Percentiles rank a stretch among this genome's conserved stretches.
phyloP scores from a whole-genome alignment of 1,139 yeast species.

The Saccharomyces pastorianus region DNA sequence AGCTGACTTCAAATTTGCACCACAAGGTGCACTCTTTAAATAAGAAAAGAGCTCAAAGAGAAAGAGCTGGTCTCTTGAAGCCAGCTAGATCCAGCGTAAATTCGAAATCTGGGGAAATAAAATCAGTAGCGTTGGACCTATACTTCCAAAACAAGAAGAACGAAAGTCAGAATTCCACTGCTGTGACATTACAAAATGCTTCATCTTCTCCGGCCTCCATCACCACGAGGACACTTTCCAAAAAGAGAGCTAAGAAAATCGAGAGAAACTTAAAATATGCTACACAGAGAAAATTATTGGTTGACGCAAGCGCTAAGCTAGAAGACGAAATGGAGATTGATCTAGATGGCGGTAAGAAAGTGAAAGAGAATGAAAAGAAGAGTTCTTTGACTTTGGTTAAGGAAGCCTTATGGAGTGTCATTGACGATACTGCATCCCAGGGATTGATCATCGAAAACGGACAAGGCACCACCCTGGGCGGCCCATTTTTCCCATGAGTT shows the following conservation, averaged over 20 bases:
- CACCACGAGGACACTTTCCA: slow-evolving; percentile 59
- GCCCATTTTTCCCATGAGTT: slow-evolving; percentile 37
- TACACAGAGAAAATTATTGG: slow-evolving; percentile 45
- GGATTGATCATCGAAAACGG: slow-evolving; percentile 44
- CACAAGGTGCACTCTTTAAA: slow-evolving; percentile 49
- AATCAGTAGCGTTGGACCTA: slow-evolving; percentile 59
- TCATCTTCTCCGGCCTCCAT: slow-evolving; percentile 33
- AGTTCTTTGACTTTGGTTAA: slow-evolving; percentile 45
- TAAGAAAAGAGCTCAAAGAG: slow-evolving; percentile 50
- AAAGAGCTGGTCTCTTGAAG: slow-evolving; percentile 35
- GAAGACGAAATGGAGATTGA: slow-evolving; percentile 43
- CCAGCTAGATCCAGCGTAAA: slow-evolving; percentile 40
- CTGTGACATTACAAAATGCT: slow-evolving; percentile 3
- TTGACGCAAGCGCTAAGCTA: slow-evolving; percentile 41
- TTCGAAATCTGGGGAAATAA: slow-evolving; percentile 41
- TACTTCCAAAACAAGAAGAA: slow-evolving; percentile 38
- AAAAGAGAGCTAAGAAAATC: slow-evolving; percentile 73
- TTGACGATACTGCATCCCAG: slow-evolving; percentile 45
- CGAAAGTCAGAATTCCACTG: slow-evolving; percentile 11
- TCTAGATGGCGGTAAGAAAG: slow-evolving; percentile 35
- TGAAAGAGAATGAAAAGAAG: slow-evolving; percentile 25
- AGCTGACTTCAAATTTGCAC: slow-evolving; percentile 48
- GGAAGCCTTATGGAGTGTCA: slow-evolving; percentile 60
- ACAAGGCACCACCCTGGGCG: slow-evolving; percentile 81
- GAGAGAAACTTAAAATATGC: slow-evolving; percentile 71